These are phyloP conservation scores for Fragilaria crotonensis DNA, from an alignment of 108 stramenopile genomes.

Conservation along the genomic window DNA sequence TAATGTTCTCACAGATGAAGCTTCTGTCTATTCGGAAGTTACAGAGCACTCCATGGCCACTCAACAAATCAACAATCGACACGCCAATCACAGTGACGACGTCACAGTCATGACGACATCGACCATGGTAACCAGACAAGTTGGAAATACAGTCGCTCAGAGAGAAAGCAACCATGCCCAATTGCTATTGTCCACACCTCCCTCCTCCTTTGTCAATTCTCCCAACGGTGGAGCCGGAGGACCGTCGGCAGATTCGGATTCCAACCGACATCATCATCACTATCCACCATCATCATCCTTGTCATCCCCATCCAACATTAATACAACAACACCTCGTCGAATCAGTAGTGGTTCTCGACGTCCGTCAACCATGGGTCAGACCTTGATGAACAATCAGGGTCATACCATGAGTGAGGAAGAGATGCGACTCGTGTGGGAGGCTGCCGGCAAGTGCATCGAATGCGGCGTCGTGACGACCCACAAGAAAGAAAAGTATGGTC, in stretches of 20 bases:
- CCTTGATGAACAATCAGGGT: background rate
- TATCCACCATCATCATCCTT: no score
- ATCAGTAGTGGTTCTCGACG: background rate
- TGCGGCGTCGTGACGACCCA: background rate
- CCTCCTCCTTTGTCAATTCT: no score
- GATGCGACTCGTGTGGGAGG: background rate
- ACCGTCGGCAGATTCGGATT: background rate
- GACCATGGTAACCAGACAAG: background rate
- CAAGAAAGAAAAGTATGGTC: background rate
- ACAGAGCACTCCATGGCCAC: background rate
- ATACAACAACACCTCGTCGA: no score
- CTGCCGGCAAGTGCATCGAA: background rate
- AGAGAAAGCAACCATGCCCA: no score
- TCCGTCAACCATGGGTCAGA: background rate
- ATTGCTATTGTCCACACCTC: no score
- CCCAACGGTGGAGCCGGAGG: no score
- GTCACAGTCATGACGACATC: background rate
- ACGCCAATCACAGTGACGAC: background rate
- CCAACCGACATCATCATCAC: background rate
- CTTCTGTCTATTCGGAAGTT: background rate
- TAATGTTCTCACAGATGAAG: background rate
- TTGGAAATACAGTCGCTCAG: background rate
- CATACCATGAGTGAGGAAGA: background rate
- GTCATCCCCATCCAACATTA: no score
- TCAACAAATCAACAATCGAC: background rate